These are phyloP conservation scores for Penicillium pancosmium DNA, from an alignment of 495 filamentous ascomycete species.

Conservation along the genomic window DNA sequence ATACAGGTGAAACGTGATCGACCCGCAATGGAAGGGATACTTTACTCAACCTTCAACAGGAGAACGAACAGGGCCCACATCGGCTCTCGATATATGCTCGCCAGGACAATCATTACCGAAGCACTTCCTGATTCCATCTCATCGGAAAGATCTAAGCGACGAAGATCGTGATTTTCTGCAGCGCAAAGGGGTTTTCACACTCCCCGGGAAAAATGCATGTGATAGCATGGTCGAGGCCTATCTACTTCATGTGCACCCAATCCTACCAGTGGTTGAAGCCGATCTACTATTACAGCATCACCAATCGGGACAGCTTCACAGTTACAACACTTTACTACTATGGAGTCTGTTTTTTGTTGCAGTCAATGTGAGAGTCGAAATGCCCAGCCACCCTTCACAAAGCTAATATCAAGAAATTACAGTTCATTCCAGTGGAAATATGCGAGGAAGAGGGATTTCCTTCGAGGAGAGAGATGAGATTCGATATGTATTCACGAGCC, in stretches of 20 bases:
- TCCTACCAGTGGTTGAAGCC: slow-evolving; percentile 42
- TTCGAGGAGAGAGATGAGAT: slow-evolving; percentile 41
- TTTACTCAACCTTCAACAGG: slow-evolving; percentile 12
- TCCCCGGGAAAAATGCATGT: slow-evolving; percentile 28
- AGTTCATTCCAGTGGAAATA: slow-evolving; percentile 33
- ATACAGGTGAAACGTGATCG: slow-evolving; percentile 26
- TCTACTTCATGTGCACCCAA: slow-evolving; percentile 43
- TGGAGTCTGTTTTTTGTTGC: slow-evolving; percentile 49
- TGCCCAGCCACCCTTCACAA: background rate
- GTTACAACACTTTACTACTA: slow-evolving; percentile 38
- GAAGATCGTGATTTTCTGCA: slow-evolving; percentile 32
- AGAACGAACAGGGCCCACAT: slow-evolving; percentile 28
- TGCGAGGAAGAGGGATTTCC: slow-evolving; percentile 34
- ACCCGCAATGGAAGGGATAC: background rate
- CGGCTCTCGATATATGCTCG: slow-evolving; percentile 26
- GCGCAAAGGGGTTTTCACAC: slow-evolving; percentile 32
- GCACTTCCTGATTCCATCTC: slow-evolving; percentile 32
- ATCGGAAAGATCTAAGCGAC: slow-evolving; percentile 17
- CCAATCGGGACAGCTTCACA: slow-evolving; percentile 22
- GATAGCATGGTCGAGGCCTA: slow-evolving; percentile 34
- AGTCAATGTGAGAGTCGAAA: slow-evolving; percentile 30
- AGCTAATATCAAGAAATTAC: background rate
- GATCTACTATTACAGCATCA: slow-evolving; percentile 30
- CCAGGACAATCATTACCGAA: slow-evolving; percentile 23
- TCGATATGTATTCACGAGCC: slow-evolving; percentile 40